Percentiles rank a stretch among this genome's conserved stretches.
These are phyloP conservation scores for Lactifluus subvellereus DNA, from an alignment of 768 basidiomycete species.

Conservation along the genomic window DNA sequence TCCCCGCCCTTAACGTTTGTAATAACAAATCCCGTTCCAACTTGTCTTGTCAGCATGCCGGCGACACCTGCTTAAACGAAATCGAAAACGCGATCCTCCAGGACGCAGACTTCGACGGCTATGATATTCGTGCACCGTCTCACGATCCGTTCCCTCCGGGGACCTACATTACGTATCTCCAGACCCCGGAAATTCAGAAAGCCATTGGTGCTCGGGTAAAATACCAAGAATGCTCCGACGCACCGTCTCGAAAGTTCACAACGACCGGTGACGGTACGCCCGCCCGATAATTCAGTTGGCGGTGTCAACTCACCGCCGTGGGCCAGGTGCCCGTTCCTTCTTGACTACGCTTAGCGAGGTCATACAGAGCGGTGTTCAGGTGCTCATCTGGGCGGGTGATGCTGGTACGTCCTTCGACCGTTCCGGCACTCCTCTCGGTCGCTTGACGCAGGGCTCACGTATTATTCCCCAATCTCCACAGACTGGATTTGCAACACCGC, in stretches of 20 bases:
- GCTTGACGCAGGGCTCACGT: conserved; percentile 31
- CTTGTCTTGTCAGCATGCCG: conserved; percentile 43
- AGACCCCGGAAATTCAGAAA: conserved; percentile 25
- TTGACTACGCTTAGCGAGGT: conserved; percentile 1
- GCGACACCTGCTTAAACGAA: conserved; percentile 43
- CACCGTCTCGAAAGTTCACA: conserved; percentile 37
- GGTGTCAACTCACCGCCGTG: conserved; percentile 28
- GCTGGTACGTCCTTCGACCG: conserved; percentile 13
- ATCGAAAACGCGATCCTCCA: conserved; percentile 39
- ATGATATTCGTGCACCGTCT: conserved; percentile 35
- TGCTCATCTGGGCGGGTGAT: conserved; percentile 45
- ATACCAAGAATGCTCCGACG: conserved; percentile 33
- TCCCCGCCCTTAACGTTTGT: conserved; percentile 41
- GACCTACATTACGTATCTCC: conserved; percentile 25
- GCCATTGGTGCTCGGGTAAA: conserved; percentile 35
- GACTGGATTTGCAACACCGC: conserved; percentile 44
- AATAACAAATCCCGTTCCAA: conserved; percentile 41
- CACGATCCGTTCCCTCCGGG: conserved; percentile 40
- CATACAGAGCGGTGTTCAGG: conserved; percentile 32
- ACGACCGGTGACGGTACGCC: conserved; percentile 44
- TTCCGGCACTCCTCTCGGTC: not conserved
- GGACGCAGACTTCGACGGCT: conserved; percentile 44
- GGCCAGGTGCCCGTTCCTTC: conserved; percentile 1
- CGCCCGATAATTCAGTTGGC: conserved; percentile 9
- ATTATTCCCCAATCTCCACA: conserved; percentile 29